phyloP scores from a whole-genome alignment of 805 yeast genomes.

The Candida koratica region DNA sequence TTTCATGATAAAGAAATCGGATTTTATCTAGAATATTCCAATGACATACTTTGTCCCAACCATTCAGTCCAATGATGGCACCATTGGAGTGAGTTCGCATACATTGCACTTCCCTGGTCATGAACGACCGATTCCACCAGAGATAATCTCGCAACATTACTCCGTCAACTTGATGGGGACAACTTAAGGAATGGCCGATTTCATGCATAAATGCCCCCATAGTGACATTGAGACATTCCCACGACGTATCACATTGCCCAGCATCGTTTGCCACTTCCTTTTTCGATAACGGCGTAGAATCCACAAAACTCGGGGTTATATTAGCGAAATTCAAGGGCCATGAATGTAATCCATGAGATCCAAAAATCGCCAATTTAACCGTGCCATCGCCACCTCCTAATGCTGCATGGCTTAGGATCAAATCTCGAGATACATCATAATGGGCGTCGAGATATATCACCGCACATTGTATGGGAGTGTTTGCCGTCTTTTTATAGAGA shows the following conservation, averaged over 20 bases:
- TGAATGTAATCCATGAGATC: conserved; percentile 85
- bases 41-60: conserved; percentile 62
- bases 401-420: conserved; percentile 87
- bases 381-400: conserved; percentile 80
- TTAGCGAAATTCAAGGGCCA: conserved; percentile 88
- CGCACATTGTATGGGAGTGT: conserved; percentile 72
- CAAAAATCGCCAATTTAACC: conserved; percentile 81
- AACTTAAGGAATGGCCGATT: conserved; percentile 85
- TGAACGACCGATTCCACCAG: conserved; percentile 74
- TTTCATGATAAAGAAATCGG: conserved; percentile 76
- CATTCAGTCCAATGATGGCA: conserved; percentile 36
- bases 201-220: conserved; percentile 95
- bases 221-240: conserved; percentile 87
- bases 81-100: conserved; percentile 49
- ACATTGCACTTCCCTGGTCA: conserved; percentile 63
- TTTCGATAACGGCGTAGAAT: conserved; percentile 59
- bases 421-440: conserved; percentile 59
- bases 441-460: conserved; percentile 80
- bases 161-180: conserved; percentile 88
- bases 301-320: conserved; percentile 63
- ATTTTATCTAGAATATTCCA: conserved; percentile 84
- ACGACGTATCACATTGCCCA: conserved; percentile 75
- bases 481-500: conserved; percentile 32
- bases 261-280: conserved; percentile 87
- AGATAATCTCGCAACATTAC: conserved; percentile 87